phyloP scores from a whole-genome alignment of 441 rosid genomes.

The Biscutella laevigata region DNA sequence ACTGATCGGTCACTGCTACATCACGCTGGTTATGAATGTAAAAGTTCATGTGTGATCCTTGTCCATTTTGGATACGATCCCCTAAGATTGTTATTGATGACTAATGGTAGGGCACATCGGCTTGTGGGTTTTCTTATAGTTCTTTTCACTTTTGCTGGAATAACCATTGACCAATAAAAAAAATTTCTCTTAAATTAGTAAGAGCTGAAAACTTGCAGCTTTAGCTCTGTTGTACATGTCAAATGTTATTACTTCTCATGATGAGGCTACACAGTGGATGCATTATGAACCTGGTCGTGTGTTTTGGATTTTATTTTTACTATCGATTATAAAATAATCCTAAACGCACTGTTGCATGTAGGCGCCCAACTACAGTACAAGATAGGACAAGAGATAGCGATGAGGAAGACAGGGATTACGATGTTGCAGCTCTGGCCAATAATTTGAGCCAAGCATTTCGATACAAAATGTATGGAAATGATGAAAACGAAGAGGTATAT shows the following conservation, averaged over 20 bases:
- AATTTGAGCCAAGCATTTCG: constrained; percentile 85
- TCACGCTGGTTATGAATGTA: not conserved
- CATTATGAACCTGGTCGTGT: not conserved
- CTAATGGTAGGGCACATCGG: not conserved
- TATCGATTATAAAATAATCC: constrained; percentile 6
- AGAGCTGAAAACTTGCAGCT: too few species aligned
- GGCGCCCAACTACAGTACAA: constrained; percentile 89
- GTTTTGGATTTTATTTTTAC: not conserved
- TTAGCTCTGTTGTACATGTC: too few species aligned
- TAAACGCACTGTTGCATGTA: constrained; percentile 27
- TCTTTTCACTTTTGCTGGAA: too few species aligned
- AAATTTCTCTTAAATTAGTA: too few species aligned
- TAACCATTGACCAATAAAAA: too few species aligned
- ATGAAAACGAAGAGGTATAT: constrained; percentile 81
- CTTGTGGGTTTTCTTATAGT: too few species aligned
- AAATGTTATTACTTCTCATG: not conserved
- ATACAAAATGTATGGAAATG: constrained; percentile 74
- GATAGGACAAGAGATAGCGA: constrained; percentile 93
- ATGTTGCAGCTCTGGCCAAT: constrained; percentile 91
- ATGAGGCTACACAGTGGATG: not conserved
- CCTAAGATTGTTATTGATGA: not conserved
- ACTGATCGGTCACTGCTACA: constrained; percentile 6
- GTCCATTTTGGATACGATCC: not conserved
- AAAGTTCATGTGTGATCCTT: constrained; percentile 4
- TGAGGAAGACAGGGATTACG: constrained; percentile 96